Percentiles rank a stretch among this genome's conserved stretches.
phyloP scores from a whole-genome alignment of 2,329 filamentous ascomycete genomes.

The Ophiocordyceps unilateralis region DNA sequence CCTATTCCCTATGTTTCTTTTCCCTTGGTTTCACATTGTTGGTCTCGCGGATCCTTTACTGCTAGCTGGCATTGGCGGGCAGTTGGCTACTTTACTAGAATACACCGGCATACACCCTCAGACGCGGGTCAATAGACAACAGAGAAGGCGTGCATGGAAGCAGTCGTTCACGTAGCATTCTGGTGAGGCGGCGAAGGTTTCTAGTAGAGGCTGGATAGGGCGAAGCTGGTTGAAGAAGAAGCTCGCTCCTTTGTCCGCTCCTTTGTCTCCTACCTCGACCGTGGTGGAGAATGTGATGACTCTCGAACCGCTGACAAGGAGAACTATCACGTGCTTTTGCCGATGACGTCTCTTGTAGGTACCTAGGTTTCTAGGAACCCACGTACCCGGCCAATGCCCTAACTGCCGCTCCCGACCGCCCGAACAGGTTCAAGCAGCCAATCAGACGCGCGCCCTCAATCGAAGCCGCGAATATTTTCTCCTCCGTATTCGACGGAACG shows the following conservation, averaged over 20 bases:
- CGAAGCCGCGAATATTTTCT: slow-evolving; percentile 13
- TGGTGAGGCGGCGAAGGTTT: background rate
- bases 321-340: background rate
- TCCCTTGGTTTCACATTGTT: background rate
- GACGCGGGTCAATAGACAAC: background rate
- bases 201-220: background rate
- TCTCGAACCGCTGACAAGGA: too few species aligned
- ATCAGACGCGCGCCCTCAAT: slow-evolving; percentile 5
- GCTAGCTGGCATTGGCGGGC: slow-evolving; percentile 2
- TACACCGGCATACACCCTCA: background rate
- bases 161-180: too few species aligned
- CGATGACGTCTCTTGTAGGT: too few species aligned
- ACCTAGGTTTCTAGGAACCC: too few species aligned
- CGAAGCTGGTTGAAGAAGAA: background rate
- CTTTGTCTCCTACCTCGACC: too few species aligned
- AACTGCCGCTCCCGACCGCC: slow-evolving; percentile 29
- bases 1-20: background rate
- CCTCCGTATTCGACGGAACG: slow-evolving; percentile 1
- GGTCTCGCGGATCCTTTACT: background rate
- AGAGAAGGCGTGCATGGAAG: background rate
- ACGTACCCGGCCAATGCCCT: slow-evolving; percentile 14
- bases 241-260: too few species aligned
- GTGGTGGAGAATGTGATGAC: too few species aligned
- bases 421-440: background rate
- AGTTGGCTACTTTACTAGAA: slow-evolving; percentile 3